Percentiles rank a stretch among this genome's conserved stretches.
These are phyloP conservation scores for Spergularia azorica DNA, from an alignment of 179 eudicot species.

Conservation along the genomic window DNA sequence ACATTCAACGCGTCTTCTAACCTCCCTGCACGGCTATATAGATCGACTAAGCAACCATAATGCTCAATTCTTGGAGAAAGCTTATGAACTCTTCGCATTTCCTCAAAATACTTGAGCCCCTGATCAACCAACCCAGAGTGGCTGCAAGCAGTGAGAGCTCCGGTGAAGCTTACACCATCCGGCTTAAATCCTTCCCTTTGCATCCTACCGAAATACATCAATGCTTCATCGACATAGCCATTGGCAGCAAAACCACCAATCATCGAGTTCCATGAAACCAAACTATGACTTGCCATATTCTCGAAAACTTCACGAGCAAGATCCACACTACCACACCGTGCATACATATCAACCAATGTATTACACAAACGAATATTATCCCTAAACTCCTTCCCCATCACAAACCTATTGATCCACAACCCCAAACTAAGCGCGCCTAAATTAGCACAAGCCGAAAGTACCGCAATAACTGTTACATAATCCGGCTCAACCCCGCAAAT, in stretches of 20 bases:
- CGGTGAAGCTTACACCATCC: conserved; percentile 68
- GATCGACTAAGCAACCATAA: conserved; percentile 76
- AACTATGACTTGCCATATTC: conserved; percentile 44
- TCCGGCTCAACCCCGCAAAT: conserved; percentile 54
- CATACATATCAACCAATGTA: conserved; percentile 71
- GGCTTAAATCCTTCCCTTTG: conserved; percentile 52
- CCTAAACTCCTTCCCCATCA: conserved; percentile 31
- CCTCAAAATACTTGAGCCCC: conserved; percentile 49
- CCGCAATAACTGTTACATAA: conserved; percentile 61
- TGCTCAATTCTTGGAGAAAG: conserved; percentile 64
- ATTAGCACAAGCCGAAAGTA: conserved; percentile 63
- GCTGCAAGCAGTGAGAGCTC: conserved; percentile 75
- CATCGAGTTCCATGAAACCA: conserved; percentile 78
- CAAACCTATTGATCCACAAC: conserved; percentile 58
- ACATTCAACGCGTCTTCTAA: conserved; percentile 59
- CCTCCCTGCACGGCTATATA: conserved; percentile 72
- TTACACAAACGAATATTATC: conserved; percentile 54
- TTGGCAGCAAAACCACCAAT: conserved; percentile 66
- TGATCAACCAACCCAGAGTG: conserved; percentile 71
- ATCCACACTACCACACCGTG: conserved; percentile 62
- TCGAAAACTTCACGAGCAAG: conserved; percentile 57
- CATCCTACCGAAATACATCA: conserved; percentile 51
- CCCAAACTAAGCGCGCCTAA: conserved; percentile 62
- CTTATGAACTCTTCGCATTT: conserved; percentile 47
- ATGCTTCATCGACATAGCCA: conserved; percentile 55